Percentiles rank a stretch among this genome's conserved stretches.
Conservation (phyloP, 176 grass and related monocot genomes). For the Saccharum officinarum region DNA sequence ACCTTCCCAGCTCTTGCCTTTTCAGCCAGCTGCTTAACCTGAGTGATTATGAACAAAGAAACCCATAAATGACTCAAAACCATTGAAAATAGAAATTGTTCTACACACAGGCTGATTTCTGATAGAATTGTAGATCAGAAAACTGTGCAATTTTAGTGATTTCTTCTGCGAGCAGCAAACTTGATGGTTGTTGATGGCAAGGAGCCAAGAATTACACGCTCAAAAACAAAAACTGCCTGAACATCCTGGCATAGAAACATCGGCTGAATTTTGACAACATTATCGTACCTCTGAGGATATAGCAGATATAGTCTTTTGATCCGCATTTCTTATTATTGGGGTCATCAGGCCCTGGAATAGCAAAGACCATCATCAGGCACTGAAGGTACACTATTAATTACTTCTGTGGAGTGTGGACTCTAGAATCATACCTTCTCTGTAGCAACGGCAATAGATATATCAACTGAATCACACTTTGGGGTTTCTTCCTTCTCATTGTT, state of each 20-base stretch:
- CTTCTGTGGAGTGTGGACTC: background rate
- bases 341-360: slow-evolving; percentile 88
- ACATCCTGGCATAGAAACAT: background rate
- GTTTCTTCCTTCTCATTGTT: slow-evolving; percentile 70
- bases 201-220: background rate
- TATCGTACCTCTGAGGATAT: slow-evolving; percentile 92
- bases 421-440: slow-evolving; percentile 68
- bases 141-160: slow-evolving; percentile 12
- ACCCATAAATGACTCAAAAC: background rate
- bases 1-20: slow-evolving; percentile 95
- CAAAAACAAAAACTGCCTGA: background rate
- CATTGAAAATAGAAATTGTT: background rate
- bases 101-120: background rate
- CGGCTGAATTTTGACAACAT: slow-evolving; percentile 15
- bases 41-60: background rate
- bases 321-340: slow-evolving; percentile 93
- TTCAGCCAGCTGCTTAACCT: slow-evolving; percentile 93
- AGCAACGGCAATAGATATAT: slow-evolving; percentile 98
- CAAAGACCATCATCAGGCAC: slow-evolving; percentile 33
- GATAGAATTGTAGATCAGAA: background rate
- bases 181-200: slow-evolving; percentile 4
- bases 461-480: slow-evolving; percentile 68
- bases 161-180: slow-evolving; percentile 7
- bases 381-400: slow-evolving; percentile 20
- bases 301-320: slow-evolving; percentile 90